Percentiles rank a stretch among this genome's conserved stretches.
These are phyloP conservation scores for Earliella scabrosa DNA, from an alignment of 1,284 basidiomycete genomes.

Conservation along the genomic window DNA sequence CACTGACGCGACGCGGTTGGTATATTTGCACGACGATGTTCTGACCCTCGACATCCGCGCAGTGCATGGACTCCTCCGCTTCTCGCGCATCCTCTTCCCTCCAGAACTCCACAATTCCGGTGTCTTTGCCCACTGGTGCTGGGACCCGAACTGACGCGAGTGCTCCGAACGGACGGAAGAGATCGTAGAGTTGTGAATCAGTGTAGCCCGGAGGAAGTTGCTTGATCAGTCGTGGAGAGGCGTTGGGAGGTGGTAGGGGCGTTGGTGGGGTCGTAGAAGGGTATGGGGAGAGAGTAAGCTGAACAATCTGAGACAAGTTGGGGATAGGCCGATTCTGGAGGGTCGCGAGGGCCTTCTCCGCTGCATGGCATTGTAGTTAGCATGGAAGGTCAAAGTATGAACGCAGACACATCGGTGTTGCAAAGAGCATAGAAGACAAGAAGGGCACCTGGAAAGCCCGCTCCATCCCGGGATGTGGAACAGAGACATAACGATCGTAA, in stretches of 20 bases:
- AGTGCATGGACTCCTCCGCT: conserved; percentile 82
- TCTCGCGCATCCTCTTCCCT: conserved; percentile 82
- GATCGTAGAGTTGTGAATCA: conserved; percentile 79
- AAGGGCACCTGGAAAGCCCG: too few species aligned
- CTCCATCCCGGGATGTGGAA: background rate
- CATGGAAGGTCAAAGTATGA: background rate
- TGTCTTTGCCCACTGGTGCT: conserved; percentile 71
- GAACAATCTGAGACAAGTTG: conserved; percentile 54
- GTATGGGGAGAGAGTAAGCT: conserved; percentile 74
- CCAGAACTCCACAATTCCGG: conserved; percentile 86
- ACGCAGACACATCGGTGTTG: too few species aligned
- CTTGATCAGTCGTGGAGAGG: conserved; percentile 77
- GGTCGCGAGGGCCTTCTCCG: conserved; percentile 87
- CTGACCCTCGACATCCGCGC: conserved; percentile 76
- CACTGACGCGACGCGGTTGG: conserved; percentile 61
- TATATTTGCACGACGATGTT: conserved; percentile 83
- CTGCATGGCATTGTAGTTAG: conserved; percentile 42
- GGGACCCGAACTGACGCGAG: conserved; percentile 73
- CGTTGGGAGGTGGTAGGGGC: conserved; percentile 72
- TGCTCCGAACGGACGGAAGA: conserved; percentile 74
- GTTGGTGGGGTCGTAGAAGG: conserved; percentile 73
- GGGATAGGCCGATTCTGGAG: conserved; percentile 76
- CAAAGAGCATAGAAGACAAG: too few species aligned
- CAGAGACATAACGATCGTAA: background rate
- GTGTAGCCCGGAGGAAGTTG: conserved; percentile 69